Base-by-base conservation (phyloP, 2,329 filamentous ascomycete genomes). In the Davidsoniella eucalypti region DNA sequence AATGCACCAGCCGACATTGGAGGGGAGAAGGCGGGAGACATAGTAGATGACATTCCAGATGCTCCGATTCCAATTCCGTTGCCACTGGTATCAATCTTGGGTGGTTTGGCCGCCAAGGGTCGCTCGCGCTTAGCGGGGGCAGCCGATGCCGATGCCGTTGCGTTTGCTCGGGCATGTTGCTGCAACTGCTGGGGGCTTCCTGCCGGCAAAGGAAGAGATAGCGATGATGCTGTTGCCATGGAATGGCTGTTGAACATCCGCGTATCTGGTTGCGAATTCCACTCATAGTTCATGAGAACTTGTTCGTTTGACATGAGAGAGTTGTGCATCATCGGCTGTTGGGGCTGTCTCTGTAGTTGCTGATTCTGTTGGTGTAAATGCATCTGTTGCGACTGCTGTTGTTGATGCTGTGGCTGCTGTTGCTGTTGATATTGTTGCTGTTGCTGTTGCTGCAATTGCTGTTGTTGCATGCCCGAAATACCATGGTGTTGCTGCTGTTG, bases 21-120 rank as follows among this genome's bases (percentile, higher is more conserved):
- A 4, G 64, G 60, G 25, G 66, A 59, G 53, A 71, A 74, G 5
- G 65, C 65, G 17, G 62, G 60, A 3, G 63, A 61, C 54, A 68
- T 67, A 54, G 69, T 57, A 16, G 47, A 36, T 45, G 36, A 16
- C 37, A 17, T 41, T 36, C 37, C 25, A 29, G 47, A 25, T 21
- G 23, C 47, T 18, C 9, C 12, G 18, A 40, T 42, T 9, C 36
- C 38, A 29, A 45, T 41, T 12, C n/a, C 25, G n/a, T 29, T 26
- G 12, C 45, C 41, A 44, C 44, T 52, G 6, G 39, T 38, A 18
- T 46, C 36, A 10, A 51, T 42, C 9, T 38, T 33, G 37, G 40
- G 33, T 37, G 47, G 53, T 17, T 48, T 49, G 26, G 39, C 40
- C 10, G 60, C 57, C 5, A 43, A 26, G 4, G 29, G 36, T 3